These are phyloP conservation scores for Didymella pinodella DNA, from an alignment of 2,329 filamentous ascomycete species.

Conservation along the genomic window DNA sequence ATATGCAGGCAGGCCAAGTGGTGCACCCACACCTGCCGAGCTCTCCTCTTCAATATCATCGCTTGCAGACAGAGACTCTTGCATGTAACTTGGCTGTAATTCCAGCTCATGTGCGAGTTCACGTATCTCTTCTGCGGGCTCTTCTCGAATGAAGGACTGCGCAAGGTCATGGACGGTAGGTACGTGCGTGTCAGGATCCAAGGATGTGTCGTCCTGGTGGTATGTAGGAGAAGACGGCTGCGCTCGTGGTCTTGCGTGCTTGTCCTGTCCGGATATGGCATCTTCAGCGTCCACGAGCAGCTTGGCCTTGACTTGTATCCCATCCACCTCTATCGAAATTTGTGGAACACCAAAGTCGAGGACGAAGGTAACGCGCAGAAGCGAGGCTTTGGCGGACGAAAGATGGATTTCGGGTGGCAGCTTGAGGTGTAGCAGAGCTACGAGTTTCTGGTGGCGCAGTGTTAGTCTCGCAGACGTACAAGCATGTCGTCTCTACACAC, in stretches of 20 bases:
- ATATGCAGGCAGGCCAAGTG: slow-evolving; percentile 73
- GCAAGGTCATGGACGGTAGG: slow-evolving; percentile 77
- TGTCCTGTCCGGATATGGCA: slow-evolving; percentile 8
- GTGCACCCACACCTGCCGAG: slow-evolving; percentile 72
- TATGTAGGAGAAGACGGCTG: slow-evolving; percentile 23
- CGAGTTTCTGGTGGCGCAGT: slow-evolving; percentile 70
- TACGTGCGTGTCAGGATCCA: slow-evolving; percentile 53
- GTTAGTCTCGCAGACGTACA: background rate
- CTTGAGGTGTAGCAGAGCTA: slow-evolving; percentile 72
- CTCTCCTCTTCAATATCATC: slow-evolving; percentile 71
- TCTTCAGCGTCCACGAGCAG: slow-evolving; percentile 31
- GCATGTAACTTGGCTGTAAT: slow-evolving; percentile 68
- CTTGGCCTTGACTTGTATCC: slow-evolving; percentile 72
- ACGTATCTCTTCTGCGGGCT: slow-evolving; percentile 70
- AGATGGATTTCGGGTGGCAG: slow-evolving; percentile 73
- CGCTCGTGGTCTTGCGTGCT: slow-evolving; percentile 13
- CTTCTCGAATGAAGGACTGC: slow-evolving; percentile 78
- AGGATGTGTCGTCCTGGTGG: slow-evolving; percentile 28
- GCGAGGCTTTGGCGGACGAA: slow-evolving; percentile 75
- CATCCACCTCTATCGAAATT: slow-evolving; percentile 82
- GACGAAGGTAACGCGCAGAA: slow-evolving; percentile 82
- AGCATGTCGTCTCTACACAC: slow-evolving; percentile 57
- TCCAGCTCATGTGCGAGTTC: slow-evolving; percentile 74
- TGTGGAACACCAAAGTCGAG: slow-evolving; percentile 87
- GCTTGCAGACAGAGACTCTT: slow-evolving; percentile 66